A percentile compares a stretch with the other conserved stretches of the same genome.
These are phyloP conservation scores for Tolypocladium ophioglossoides DNA, from an alignment of 2,329 filamentous ascomycete genomes.

Conservation along the genomic window DNA sequence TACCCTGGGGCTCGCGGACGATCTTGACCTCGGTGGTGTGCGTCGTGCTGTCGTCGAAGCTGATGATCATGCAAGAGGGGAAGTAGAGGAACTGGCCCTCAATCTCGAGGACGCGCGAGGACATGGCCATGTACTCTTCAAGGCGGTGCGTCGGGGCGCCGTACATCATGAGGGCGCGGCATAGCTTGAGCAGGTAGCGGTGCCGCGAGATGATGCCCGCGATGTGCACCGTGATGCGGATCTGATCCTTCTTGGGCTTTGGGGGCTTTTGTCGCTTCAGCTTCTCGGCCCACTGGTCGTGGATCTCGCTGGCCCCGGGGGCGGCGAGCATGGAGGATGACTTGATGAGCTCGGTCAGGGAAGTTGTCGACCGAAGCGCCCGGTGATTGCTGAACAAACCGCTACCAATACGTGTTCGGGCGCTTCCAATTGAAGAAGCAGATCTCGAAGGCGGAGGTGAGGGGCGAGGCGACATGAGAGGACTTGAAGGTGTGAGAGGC, in stretches of 20 bases:
- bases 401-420: constrained; percentile 23
- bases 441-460: constrained; percentile 31
- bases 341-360: constrained; percentile 40
- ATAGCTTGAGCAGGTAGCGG: constrained; percentile 74
- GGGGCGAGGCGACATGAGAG: constrained; percentile 28
- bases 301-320: constrained; percentile 32
- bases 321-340: constrained; percentile 42
- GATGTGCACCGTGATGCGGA: constrained; percentile 46
- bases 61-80: constrained; percentile 88
- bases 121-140: constrained; percentile 88
- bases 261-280: constrained; percentile 27
- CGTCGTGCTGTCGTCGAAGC: constrained; percentile 65
- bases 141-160: constrained; percentile 85
- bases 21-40: constrained; percentile 76
- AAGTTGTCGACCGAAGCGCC: constrained; percentile 30
- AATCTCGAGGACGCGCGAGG: constrained; percentile 77
- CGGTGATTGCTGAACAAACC: constrained; percentile 31
- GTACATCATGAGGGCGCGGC: constrained; percentile 77
- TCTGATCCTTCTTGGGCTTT: constrained; percentile 26
- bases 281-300: constrained; percentile 33
- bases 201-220: constrained; percentile 67
- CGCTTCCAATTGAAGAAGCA: constrained; percentile 22
- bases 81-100: constrained; percentile 85
- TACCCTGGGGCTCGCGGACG: constrained; percentile 55
- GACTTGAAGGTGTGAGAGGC: constrained; percentile 26